phyloP scores from a whole-genome alignment of 2,329 filamentous ascomycete species.

The Massarina eburnea region DNA sequence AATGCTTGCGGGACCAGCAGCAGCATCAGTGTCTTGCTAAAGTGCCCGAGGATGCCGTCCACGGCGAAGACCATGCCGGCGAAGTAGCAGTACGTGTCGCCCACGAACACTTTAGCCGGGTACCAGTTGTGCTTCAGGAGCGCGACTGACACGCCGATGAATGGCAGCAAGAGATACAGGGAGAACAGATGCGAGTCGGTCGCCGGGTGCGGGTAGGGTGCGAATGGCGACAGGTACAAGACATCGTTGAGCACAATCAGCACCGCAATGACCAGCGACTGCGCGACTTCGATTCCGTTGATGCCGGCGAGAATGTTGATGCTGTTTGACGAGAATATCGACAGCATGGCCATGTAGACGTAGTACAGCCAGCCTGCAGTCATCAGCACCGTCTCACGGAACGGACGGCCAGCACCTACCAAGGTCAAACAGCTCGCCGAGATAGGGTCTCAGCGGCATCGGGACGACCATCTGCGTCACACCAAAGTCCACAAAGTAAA shows the following conservation, averaged over 20 bases:
- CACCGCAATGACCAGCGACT: conserved; percentile 86
- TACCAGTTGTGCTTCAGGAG: conserved; percentile 94
- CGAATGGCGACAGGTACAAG: conserved; percentile 75
- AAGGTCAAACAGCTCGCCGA: conserved; percentile 84
- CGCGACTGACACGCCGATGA: conserved; percentile 87
- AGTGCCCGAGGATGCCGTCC: conserved; percentile 94
- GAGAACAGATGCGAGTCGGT: conserved; percentile 96
- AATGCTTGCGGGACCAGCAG: conserved; percentile 91
- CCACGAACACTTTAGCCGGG: conserved; percentile 91
- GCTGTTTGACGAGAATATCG: conserved; percentile 97
- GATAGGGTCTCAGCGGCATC: conserved; percentile 76
- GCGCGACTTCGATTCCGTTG: conserved; percentile 95
- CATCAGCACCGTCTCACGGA: conserved; percentile 17
- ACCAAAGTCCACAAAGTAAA: conserved; percentile 98
- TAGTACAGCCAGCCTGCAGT: conserved; percentile 68
- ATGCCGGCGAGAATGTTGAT: conserved; percentile 99
- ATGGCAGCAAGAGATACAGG: conserved; percentile 89
- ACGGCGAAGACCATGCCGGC: conserved; percentile 99
- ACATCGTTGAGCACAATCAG: conserved; percentile 84
- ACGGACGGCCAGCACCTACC: conserved; percentile 34
- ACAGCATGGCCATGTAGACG: conserved; percentile 91
- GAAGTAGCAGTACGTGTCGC: conserved; percentile 99
- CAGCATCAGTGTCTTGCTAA: conserved; percentile 92
- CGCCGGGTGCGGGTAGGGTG: conserved; percentile 82
- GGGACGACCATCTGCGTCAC: conserved; percentile 95